Percentiles rank a stretch among this genome's conserved stretches.
Conservation (phyloP, 305 asterid genomes). For the Fraxinus greggii region DNA sequence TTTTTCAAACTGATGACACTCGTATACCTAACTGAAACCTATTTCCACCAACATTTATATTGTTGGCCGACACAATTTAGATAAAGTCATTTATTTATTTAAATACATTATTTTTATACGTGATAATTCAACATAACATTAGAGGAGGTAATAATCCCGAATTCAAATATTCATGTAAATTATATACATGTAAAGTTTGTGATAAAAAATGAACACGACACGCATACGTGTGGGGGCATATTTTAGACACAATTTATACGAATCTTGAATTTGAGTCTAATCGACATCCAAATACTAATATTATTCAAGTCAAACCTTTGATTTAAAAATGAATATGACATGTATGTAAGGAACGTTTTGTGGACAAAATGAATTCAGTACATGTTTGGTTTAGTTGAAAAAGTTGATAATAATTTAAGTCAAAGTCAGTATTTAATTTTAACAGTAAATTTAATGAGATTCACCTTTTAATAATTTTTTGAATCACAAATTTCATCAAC, state of each 20-base stretch:
- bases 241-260: neutral
- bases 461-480: too few species aligned
- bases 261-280: too few species aligned
- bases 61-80: neutral
- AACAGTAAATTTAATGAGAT: too few species aligned
- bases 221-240: too few species aligned
- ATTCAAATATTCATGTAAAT: too few species aligned
- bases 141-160: neutral
- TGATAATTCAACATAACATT: neutral
- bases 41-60: neutral
- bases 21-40: neutral
- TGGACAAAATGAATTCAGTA: too few species aligned
- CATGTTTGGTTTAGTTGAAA: too few species aligned
- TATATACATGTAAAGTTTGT: neutral
- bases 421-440: too few species aligned
- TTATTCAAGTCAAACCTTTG: neutral
- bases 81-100: neutral
- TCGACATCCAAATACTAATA: neutral
- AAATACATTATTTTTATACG: neutral
- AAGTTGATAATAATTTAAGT: too few species aligned
- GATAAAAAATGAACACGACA: too few species aligned
- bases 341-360: neutral
- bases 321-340: neutral
- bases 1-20: neutral
- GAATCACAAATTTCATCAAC: too few species aligned